Evolutionary conservation across 2,329 filamentous ascomycete species (phyloP).

Genomic region (Colletotrichum truncatum): DNA sequence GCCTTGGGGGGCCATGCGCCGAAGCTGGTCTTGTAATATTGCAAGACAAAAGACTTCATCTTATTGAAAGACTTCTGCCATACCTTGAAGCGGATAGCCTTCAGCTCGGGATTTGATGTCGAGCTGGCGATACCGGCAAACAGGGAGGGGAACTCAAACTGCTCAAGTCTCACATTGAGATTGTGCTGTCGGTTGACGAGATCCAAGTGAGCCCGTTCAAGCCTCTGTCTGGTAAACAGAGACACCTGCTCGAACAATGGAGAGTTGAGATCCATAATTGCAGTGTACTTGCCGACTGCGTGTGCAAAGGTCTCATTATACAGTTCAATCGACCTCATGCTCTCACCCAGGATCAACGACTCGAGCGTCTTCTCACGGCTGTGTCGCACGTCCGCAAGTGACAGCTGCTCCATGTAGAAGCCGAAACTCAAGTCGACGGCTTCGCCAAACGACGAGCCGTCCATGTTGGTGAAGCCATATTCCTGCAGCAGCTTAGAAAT

Average conservation of each 20-base stretch:
- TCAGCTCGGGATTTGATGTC: conserved; percentile 79
- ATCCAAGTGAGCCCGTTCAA: conserved; percentile 85
- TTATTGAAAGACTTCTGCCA: conserved; percentile 82
- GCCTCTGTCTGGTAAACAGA: conserved; percentile 75
- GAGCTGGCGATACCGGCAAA: conserved; percentile 91
- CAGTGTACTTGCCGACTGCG: conserved; percentile 84
- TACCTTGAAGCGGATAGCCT: conserved; percentile 80
- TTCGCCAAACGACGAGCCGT: conserved; percentile 68
- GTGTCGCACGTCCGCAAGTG: conserved; percentile 79
- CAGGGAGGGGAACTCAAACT: conserved; percentile 91
- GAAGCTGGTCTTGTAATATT: conserved; percentile 69
- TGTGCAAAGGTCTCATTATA: conserved; percentile 95
- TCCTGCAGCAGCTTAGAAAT: conserved; percentile 63
- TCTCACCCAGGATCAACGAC: conserved; percentile 87
- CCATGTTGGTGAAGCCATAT: conserved; percentile 65
- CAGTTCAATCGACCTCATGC: conserved; percentile 81
- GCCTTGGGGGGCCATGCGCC: conserved; percentile 90
- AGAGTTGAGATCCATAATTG: conserved; percentile 73
- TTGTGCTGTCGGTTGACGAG: conserved; percentile 76
- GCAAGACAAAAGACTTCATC: conserved; percentile 78
- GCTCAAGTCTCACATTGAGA: conserved; percentile 77
- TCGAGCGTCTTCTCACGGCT: conserved; percentile 92
- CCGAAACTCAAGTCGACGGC: conserved; percentile 72
- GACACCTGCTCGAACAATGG: conserved; percentile 78
- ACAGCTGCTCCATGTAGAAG: conserved; percentile 80